Percentiles rank a stretch among this genome's conserved stretches.
Conservation (phyloP, 306 rosid species). For the Alnus glutinosa region DNA sequence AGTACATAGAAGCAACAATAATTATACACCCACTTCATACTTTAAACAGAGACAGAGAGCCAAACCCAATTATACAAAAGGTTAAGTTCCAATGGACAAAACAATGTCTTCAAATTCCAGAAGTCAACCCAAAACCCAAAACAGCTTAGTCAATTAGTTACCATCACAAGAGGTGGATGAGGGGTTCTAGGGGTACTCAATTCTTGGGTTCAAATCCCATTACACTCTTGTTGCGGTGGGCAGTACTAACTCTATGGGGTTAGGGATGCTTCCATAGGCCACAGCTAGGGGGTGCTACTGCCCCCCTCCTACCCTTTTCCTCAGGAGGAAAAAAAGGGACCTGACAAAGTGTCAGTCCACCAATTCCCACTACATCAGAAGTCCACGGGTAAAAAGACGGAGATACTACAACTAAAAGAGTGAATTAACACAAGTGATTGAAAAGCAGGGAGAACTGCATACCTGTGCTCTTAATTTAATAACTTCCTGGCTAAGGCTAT, state of each 20-base stretch:
- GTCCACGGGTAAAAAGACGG: constrained; percentile 10
- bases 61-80: too few relatives aligned
- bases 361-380: constrained; percentile 11
- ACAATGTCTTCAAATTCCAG: too few relatives aligned
- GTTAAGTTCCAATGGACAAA: too few relatives aligned
- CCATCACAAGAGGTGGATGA: not conserved
- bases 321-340: too few relatives aligned
- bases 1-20: not conserved
- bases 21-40: not conserved
- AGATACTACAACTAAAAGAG: constrained; percentile 9
- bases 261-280: too few relatives aligned
- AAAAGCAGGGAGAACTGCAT: constrained; percentile 10
- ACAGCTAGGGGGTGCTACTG: not conserved
- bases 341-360: not conserved
- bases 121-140: not conserved
- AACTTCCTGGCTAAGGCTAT: constrained; percentile 94
- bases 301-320: too few relatives aligned
- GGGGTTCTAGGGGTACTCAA: too few relatives aligned
- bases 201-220: not conserved
- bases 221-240: too few relatives aligned
- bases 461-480: constrained; percentile 92
- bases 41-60: too few relatives aligned
- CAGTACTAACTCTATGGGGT: too few relatives aligned
- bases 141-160: not conserved
- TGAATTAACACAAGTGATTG: constrained; percentile 5